phyloP scores from a whole-genome alignment of 164 flowering plant genomes.

The Dillenia suffruticosa region DNA sequence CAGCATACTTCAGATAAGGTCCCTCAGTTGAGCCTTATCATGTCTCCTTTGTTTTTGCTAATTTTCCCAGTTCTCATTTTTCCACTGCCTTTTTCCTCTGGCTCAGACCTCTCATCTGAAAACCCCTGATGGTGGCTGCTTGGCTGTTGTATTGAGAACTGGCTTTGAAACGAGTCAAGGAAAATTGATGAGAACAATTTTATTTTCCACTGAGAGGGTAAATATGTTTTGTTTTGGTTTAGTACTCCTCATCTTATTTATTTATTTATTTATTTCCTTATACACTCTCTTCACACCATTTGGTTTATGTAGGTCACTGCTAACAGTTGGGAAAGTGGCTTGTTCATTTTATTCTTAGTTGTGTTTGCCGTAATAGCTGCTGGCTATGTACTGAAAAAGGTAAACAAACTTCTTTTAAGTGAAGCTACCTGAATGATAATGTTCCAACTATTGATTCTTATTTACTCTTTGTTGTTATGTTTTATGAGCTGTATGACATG shows the following conservation, averaged over 20 bases:
- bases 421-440: not conserved
- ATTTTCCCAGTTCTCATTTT: not conserved
- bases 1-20: constrained; percentile 98
- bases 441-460: not conserved
- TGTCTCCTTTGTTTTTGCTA: constrained; percentile 2
- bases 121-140: constrained; percentile 96
- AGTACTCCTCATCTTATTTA: constrained; percentile 1
- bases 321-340: constrained; percentile 99
- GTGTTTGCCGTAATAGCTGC: constrained; percentile 97
- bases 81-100: constrained; percentile 4
- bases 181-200: constrained; percentile 92
- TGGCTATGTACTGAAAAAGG: constrained; percentile 97
- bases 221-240: constrained; percentile 6
- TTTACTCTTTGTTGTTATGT: not conserved
- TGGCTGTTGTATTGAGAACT: constrained; percentile 91
- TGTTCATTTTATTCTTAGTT: constrained; percentile 86
- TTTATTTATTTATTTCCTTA: not conserved
- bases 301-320: constrained; percentile 78
- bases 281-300: not conserved
- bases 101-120: constrained; percentile 61
- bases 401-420: constrained; percentile 10
- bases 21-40: not conserved
- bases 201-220: constrained; percentile 99
- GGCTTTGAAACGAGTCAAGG: constrained; percentile 99
- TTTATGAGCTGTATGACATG: not conserved